These are phyloP conservation scores for Trichoderma erinaceum DNA, from an alignment of 495 filamentous ascomycete genomes.

Conservation along the genomic window DNA sequence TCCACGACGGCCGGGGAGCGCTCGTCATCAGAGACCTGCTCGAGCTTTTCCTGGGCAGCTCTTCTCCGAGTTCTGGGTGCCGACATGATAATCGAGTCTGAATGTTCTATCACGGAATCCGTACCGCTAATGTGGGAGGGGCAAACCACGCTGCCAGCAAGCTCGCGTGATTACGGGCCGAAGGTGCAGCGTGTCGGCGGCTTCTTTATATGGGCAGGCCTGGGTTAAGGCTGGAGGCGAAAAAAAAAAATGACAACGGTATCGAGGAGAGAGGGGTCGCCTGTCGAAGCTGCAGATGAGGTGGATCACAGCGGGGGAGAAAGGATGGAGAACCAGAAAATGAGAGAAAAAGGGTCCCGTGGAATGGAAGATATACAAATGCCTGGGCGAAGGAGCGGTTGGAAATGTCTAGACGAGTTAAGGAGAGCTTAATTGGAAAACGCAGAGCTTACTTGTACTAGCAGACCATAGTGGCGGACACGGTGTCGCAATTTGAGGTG, in stretches of 20 bases:
- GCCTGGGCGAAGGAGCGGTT: conserved; percentile 15
- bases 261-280: background rate
- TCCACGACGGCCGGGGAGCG: conserved; percentile 18
- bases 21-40: background rate
- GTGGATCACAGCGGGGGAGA: background rate
- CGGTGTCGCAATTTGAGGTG: conserved; percentile 8
- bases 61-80: conserved; percentile 31
- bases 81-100: conserved; percentile 24
- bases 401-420: conserved; percentile 11
- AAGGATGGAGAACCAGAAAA: background rate
- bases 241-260: background rate
- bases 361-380: background rate
- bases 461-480: conserved; percentile 12
- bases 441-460: background rate
- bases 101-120: conserved; percentile 6
- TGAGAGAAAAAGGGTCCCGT: background rate
- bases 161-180: conserved; percentile 7
- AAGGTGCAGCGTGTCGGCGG: background rate
- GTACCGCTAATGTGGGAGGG: background rate
- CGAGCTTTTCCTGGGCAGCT: conserved; percentile 25
- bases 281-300: background rate
- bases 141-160: background rate
- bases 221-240: background rate
- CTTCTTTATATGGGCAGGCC: background rate
- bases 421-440: conserved; percentile 13